phyloP scores from a whole-genome alignment of 208 protist genomes.

The Leptomonas pyrrhocoris region DNA sequence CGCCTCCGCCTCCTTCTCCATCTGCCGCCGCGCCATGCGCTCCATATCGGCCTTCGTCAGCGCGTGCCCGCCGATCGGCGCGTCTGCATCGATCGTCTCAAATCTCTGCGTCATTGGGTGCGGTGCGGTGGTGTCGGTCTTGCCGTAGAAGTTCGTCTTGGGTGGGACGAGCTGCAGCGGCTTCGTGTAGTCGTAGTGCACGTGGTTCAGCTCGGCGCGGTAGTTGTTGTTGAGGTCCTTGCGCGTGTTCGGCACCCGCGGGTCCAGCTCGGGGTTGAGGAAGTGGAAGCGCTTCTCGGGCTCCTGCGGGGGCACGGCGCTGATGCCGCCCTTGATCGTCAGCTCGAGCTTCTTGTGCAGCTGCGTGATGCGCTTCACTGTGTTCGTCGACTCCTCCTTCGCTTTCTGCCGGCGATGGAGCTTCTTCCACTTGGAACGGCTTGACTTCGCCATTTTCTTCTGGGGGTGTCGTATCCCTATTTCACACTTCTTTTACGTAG shows the following conservation, averaged over 20 bases:
- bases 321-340: constrained; percentile 70
- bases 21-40: constrained; percentile 18
- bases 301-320: constrained; percentile 65
- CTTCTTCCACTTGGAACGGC: constrained; percentile 89
- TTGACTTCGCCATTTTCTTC: constrained; percentile 76
- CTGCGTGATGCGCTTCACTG: constrained; percentile 49
- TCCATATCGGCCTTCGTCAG: constrained; percentile 71
- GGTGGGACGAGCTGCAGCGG: constrained; percentile 58
- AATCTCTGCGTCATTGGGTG: constrained; percentile 66
- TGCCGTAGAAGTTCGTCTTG: constrained; percentile 68
- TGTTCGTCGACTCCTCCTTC: constrained; percentile 42
- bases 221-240: constrained; percentile 79
- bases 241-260: constrained; percentile 60
- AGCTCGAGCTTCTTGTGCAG: constrained; percentile 77
- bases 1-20: constrained; percentile 3
- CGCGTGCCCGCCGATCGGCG: constrained; percentile 67
- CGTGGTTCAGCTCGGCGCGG: constrained; percentile 45
- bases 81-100: constrained; percentile 60
- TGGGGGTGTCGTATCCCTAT: not conserved
- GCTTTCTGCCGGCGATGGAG: constrained; percentile 67
- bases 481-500: not conserved
- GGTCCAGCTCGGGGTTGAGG: constrained; percentile 68
- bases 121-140: constrained; percentile 55
- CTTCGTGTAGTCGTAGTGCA: constrained; percentile 62
- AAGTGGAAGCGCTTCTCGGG: constrained; percentile 87